Conservation (phyloP, 2,329 filamentous ascomycete genomes). For the Fusarium acutatum region DNA sequence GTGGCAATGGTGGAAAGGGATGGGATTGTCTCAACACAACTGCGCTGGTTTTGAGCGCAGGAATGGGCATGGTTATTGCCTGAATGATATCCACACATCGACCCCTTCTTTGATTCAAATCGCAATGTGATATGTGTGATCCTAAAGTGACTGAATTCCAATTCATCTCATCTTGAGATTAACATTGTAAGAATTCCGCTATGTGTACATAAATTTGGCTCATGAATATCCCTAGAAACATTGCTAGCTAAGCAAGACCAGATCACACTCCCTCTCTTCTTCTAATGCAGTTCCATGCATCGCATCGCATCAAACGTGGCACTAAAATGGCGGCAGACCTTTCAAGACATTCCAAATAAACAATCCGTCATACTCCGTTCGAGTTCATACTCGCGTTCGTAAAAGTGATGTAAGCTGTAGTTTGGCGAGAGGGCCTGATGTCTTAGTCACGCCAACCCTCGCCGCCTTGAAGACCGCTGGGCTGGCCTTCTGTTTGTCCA, state of each 20-base stretch:
- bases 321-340: not conserved
- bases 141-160: not conserved
- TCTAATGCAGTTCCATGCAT: constrained; percentile 10
- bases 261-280: constrained; percentile 6
- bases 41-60: not conserved
- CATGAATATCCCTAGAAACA: not conserved
- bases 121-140: not conserved
- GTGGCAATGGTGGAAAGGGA: constrained; percentile 14
- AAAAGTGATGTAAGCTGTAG: constrained; percentile 1
- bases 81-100: constrained; percentile 27
- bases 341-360: constrained; percentile 28
- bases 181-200: constrained; percentile 4
- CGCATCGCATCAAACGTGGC: not conserved
- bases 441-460: constrained; percentile 57
- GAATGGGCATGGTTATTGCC: not conserved
- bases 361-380: constrained; percentile 33
- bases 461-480: constrained; percentile 54
- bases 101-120: constrained; percentile 13
- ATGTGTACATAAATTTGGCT: constrained; percentile 18
- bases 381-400: constrained; percentile 5
- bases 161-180: constrained; percentile 12
- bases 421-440: not conserved
- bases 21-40: not conserved
- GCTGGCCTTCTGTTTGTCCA: constrained; percentile 42
- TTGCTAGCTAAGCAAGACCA: not conserved